phyloP scores from a whole-genome alignment of 2,329 filamentous ascomycete genomes.

The Penicillium corylophilum region DNA sequence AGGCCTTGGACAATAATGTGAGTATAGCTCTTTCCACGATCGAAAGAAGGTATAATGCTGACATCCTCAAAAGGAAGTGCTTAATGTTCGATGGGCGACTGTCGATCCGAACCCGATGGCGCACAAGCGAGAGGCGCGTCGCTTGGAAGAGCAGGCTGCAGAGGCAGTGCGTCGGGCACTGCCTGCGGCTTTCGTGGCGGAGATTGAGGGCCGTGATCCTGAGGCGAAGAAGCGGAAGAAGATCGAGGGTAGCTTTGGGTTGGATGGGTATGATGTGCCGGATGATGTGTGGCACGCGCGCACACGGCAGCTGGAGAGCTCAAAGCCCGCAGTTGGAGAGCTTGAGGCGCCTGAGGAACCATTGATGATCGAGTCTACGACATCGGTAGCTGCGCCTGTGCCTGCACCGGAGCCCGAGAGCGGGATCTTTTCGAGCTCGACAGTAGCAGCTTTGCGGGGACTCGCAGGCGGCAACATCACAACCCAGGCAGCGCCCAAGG shows the following conservation, averaged over 20 bases:
- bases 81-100: conserved; percentile 97
- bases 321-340: conserved; percentile 59
- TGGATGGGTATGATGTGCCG: conserved; percentile 89
- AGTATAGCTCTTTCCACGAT: not conserved
- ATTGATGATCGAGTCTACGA: conserved; percentile 47
- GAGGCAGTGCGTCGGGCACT: conserved; percentile 87
- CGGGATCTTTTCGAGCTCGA: conserved; percentile 79
- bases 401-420: conserved; percentile 33
- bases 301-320: conserved; percentile 67
- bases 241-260: conserved; percentile 82
- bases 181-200: conserved; percentile 85
- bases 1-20: conserved; percentile 74
- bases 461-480: conserved; percentile 45
- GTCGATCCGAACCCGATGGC: conserved; percentile 94
- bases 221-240: conserved; percentile 85
- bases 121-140: conserved; percentile 82
- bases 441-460: conserved; percentile 72
- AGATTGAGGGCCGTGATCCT: conserved; percentile 88
- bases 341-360: conserved; percentile 52
- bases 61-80: conserved; percentile 60
- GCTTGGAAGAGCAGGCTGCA: conserved; percentile 93
- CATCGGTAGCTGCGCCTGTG: conserved; percentile 36
- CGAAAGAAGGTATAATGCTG: not conserved
- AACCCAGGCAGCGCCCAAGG: conserved; percentile 45
- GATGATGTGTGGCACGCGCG: conserved; percentile 91